Conservation (phyloP, 371 early-diverging fungal genomes). For the Mucor irregularis region DNA sequence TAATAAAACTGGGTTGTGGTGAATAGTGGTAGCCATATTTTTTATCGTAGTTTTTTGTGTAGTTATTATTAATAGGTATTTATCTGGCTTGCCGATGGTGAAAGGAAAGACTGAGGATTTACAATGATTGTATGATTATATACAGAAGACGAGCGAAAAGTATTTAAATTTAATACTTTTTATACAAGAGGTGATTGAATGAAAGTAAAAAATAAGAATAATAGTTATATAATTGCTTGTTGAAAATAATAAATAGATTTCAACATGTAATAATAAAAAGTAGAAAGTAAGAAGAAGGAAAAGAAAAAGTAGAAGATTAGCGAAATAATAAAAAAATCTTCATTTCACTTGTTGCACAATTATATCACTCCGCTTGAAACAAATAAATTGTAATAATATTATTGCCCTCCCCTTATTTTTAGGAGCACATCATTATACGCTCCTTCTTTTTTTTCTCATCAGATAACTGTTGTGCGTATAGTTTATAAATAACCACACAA, state of each 20-base stretch:
- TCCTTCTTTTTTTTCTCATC: no score
- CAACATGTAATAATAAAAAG: background rate
- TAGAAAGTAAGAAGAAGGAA: background rate
- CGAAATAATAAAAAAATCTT: background rate
- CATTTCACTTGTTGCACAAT: background rate
- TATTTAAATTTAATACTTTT: no score
- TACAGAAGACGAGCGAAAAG: background rate
- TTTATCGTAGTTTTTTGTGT: background rate
- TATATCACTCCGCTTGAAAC: conserved; percentile 1
- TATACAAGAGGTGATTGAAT: no score
- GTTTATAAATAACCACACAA: no score
- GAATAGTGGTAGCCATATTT: conserved; percentile 18
- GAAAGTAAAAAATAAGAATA: no score
- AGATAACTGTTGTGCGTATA: no score
- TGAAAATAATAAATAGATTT: no score
- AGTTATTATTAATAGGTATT: background rate
- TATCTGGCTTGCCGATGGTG: background rate
- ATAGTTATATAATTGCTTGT: no score
- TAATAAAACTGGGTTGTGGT: conserved; percentile 17
- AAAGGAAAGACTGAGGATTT: conserved; percentile 7
- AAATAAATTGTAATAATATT: background rate
- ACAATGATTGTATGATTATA: no score
- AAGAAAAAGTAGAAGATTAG: background rate
- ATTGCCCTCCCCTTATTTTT: background rate
- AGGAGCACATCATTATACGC: no score